Evolutionary conservation across 1,284 basidiomycete species (phyloP).

Genomic region (Laetiporus sulphureus): DNA sequence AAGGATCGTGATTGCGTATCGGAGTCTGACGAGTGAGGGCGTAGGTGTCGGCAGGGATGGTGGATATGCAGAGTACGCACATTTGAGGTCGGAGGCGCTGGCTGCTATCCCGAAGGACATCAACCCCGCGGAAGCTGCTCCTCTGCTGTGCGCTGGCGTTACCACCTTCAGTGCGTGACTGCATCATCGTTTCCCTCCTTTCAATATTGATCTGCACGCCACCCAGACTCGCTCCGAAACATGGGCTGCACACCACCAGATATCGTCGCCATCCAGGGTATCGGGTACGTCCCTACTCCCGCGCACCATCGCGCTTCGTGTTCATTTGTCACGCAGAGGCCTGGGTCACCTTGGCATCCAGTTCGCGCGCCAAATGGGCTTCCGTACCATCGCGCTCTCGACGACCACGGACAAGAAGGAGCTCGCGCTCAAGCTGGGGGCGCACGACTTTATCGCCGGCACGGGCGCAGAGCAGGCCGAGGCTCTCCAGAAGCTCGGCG

Average conservation of each 20-base stretch:
- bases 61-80: constrained; percentile 32
- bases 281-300: constrained; percentile 17
- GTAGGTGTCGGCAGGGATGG: constrained; percentile 28
- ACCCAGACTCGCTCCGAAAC: background rate
- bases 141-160: constrained; percentile 33
- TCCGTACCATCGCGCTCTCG: constrained; percentile 18
- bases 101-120: constrained; percentile 24
- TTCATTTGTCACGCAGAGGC: constrained; percentile 11
- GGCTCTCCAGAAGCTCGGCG: constrained; percentile 31
- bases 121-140: constrained; percentile 29
- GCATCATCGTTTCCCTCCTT: too few relatives aligned
- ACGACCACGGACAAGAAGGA: constrained; percentile 17
- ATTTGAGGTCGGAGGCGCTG: constrained; percentile 28
- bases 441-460: constrained; percentile 19
- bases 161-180: constrained; percentile 20
- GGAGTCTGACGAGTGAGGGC: constrained; percentile 4
- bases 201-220: background rate
- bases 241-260: constrained; percentile 14
- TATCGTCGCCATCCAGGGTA: constrained; percentile 20
- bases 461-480: constrained; percentile 18
- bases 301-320: background rate
- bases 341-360: constrained; percentile 24
- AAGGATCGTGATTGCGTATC: background rate
- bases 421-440: constrained; percentile 21
- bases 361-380: constrained; percentile 20